Evolutionary conservation across 768 basidiomycete species (phyloP).

Genomic region (Mycena amicta): DNA sequence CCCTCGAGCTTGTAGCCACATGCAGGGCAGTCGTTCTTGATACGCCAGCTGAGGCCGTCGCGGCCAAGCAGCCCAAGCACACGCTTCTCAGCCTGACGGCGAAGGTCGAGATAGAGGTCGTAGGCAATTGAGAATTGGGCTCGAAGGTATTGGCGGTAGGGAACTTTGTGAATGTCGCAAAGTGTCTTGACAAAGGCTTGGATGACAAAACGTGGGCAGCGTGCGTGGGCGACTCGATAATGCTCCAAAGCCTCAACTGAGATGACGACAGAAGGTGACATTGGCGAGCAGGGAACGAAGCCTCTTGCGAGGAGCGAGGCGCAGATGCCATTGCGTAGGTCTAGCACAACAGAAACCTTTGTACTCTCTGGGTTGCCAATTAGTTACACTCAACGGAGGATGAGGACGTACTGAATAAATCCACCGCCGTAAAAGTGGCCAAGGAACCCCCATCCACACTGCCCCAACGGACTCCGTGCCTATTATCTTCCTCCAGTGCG

Average conservation of each 20-base stretch:
- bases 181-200: slow-evolving; percentile 20
- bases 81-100: slow-evolving; percentile 5
- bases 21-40: slow-evolving; percentile 30
- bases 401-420: not conserved
- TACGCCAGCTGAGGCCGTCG: slow-evolving; percentile 22
- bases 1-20: slow-evolving; percentile 29
- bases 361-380: not conserved
- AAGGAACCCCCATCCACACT: not conserved
- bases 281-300: slow-evolving; percentile 15
- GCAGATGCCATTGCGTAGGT: not conserved
- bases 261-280: slow-evolving; percentile 8
- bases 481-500: not conserved
- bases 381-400: not conserved
- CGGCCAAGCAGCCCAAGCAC: slow-evolving; percentile 21
- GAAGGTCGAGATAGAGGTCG: slow-evolving; percentile 24
- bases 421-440: not conserved
- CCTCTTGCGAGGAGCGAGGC: slow-evolving; percentile 8
- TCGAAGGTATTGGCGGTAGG: slow-evolving; percentile 9
- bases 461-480: not conserved
- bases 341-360: slow-evolving; percentile 2
- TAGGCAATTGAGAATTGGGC: slow-evolving; percentile 23
- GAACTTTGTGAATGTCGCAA: slow-evolving; percentile 17
- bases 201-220: slow-evolving; percentile 17
- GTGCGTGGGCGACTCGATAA: slow-evolving; percentile 7
- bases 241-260: slow-evolving; percentile 9